Conservation (phyloP, 2,329 filamentous ascomycete genomes). For the Cylindrodendrum hubeiense region DNA sequence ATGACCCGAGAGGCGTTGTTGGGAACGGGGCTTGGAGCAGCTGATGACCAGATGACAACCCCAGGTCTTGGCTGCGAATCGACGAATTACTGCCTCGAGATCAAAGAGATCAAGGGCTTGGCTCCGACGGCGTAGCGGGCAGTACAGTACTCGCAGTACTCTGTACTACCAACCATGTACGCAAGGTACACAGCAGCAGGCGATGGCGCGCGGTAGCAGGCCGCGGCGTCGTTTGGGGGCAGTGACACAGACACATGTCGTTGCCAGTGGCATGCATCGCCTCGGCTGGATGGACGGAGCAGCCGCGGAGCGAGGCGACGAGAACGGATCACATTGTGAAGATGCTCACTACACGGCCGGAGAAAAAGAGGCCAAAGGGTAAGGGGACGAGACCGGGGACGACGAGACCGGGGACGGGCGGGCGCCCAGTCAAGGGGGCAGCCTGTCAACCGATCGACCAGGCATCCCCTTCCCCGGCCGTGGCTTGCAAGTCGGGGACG, state of each 20-base stretch:
- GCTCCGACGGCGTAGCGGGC: slow-evolving; percentile 35
- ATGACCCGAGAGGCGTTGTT: background rate
- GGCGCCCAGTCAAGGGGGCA: slow-evolving; percentile 9
- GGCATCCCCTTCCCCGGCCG: slow-evolving; percentile 27
- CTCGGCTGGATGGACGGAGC: slow-evolving; percentile 31
- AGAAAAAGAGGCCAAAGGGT: slow-evolving; percentile 15
- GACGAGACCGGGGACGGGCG: slow-evolving; percentile 1
- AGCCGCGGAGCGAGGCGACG: slow-evolving; percentile 18
- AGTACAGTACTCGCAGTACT: background rate
- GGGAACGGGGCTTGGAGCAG: slow-evolving; percentile 5
- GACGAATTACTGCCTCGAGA: slow-evolving; percentile 28
- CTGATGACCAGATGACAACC: slow-evolving; percentile 32
- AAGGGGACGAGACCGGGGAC: slow-evolving; percentile 5
- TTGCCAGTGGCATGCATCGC: slow-evolving; percentile 23
- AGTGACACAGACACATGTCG: slow-evolving; percentile 36
- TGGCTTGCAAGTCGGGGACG: too few species aligned
- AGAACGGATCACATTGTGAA: slow-evolving; percentile 19
- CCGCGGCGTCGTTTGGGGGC: background rate
- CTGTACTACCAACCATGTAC: background rate
- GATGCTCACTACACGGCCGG: background rate
- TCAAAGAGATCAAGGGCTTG: slow-evolving; percentile 30
- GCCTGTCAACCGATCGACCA: slow-evolving; percentile 32
- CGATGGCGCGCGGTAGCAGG: background rate
- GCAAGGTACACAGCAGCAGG: background rate
- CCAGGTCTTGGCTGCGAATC: slow-evolving; percentile 38